These are phyloP conservation scores for Canariomyces notabilis DNA, from an alignment of 2,329 filamentous ascomycete genomes.

Conservation along the genomic window DNA sequence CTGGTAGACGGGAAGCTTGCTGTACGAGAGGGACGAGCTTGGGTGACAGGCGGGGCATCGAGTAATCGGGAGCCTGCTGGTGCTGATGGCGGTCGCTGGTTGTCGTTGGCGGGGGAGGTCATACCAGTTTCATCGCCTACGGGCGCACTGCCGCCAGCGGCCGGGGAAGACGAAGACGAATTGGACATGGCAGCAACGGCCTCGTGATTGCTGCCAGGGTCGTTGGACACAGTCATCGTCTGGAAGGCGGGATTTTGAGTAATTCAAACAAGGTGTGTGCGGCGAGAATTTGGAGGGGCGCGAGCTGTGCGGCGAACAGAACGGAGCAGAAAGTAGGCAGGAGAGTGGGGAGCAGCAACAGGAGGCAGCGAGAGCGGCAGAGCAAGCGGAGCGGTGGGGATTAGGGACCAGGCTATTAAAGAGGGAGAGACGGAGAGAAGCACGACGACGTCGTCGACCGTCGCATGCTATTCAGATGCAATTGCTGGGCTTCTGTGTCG, in stretches of 20 bases:
- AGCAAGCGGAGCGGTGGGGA: slow-evolving; percentile 16
- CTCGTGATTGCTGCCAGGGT: slow-evolving; percentile 23
- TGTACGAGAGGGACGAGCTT: not conserved
- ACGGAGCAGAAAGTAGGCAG: slow-evolving; percentile 7
- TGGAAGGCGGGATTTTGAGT: slow-evolving; percentile 6
- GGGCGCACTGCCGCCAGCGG: slow-evolving; percentile 19
- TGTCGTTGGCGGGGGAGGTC: slow-evolving; percentile 11
- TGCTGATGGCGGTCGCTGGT: not conserved
- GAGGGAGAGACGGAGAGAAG: slow-evolving; percentile 21
- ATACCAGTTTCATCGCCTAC: slow-evolving; percentile 29
- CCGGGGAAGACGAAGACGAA: slow-evolving; percentile 23
- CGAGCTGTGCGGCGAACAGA: not conserved
- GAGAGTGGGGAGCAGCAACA: slow-evolving; percentile 14
- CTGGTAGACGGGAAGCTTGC: not conserved
- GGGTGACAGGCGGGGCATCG: not conserved
- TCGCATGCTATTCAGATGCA: slow-evolving; percentile 24
- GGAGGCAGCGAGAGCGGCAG: slow-evolving; percentile 21
- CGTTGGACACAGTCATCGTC: slow-evolving; percentile 25
- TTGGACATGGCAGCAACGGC: slow-evolving; percentile 26
- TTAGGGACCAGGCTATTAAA: slow-evolving; percentile 17
- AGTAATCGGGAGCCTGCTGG: not conserved
- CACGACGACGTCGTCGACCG: slow-evolving; percentile 17
- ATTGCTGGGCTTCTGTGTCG: slow-evolving; percentile 13
- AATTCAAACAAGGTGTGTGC: slow-evolving; percentile 10
- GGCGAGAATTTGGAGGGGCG: slow-evolving; percentile 4